Evolutionary conservation across 768 basidiomycete genomes (phyloP).

Genomic region (Lyophyllum shimeji): DNA sequence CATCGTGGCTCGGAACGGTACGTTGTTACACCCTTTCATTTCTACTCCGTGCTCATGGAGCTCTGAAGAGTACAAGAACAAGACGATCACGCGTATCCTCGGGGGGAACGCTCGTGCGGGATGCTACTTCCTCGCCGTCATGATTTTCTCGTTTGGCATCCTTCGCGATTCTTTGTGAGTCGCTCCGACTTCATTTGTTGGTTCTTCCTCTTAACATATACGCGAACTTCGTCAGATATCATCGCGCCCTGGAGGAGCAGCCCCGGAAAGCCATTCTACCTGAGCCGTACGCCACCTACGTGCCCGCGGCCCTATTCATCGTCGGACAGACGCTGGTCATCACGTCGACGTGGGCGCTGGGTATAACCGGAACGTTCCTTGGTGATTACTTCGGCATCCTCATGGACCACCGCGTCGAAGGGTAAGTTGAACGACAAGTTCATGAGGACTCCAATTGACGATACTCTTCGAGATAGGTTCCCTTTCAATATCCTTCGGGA

Average conservation of each 20-base stretch:
- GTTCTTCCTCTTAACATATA: neutral
- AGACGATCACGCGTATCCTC: constrained; percentile 82
- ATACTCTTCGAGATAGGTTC: constrained; percentile 46
- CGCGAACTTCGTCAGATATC: constrained; percentile 53
- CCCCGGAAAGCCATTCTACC: constrained; percentile 68
- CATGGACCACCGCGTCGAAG: constrained; percentile 88
- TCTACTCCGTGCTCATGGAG: neutral
- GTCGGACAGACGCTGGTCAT: constrained; percentile 85
- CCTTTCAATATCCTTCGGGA: constrained; percentile 92
- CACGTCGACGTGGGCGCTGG: constrained; percentile 86
- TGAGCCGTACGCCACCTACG: constrained; percentile 56
- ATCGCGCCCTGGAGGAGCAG: constrained; percentile 72
- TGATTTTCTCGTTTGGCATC: constrained; percentile 86
- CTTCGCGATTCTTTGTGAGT: constrained; percentile 84
- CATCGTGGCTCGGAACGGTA: constrained; percentile 89
- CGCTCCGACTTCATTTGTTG: neutral
- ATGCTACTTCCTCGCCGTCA: constrained; percentile 82
- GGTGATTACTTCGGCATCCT: constrained; percentile 85
- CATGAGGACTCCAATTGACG: neutral
- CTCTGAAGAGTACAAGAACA: constrained; percentile 65
- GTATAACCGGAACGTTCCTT: constrained; percentile 91
- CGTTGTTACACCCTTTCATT: constrained; percentile 19
- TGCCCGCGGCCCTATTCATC: constrained; percentile 62
- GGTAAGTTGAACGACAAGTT: constrained; percentile 31
- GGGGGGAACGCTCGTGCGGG: constrained; percentile 72